phyloP scores from a whole-genome alignment of 495 filamentous ascomycete species.

The Xylaria flabelliformis region DNA sequence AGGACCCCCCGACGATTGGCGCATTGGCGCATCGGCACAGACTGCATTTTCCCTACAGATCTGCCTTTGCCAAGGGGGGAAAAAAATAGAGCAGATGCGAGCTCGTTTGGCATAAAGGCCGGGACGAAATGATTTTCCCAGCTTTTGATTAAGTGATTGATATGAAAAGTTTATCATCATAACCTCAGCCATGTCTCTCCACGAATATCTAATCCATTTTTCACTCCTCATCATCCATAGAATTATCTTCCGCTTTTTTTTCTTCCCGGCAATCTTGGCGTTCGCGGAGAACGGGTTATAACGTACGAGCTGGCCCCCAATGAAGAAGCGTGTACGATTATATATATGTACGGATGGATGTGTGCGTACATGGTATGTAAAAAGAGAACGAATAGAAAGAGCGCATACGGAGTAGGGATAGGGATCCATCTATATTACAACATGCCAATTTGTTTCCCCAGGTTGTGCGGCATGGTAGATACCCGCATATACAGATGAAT shows the following conservation, averaged over 20 bases:
- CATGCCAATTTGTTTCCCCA: not conserved
- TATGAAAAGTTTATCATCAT: not conserved
- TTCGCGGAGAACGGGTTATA: not conserved
- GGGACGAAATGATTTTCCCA: not conserved
- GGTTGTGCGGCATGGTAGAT: slow-evolving; percentile 4
- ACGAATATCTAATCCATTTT: not conserved
- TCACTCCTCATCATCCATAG: not conserved
- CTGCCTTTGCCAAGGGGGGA: not conserved
- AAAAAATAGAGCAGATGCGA: not conserved
- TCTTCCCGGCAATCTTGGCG: not conserved
- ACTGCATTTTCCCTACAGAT: not conserved
- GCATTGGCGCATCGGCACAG: slow-evolving; percentile 3
- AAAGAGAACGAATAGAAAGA: not conserved
- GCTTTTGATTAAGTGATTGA: not conserved
- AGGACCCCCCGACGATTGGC: not conserved
- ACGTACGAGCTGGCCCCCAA: not conserved
- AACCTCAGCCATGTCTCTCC: not conserved
- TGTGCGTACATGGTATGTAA: not conserved
- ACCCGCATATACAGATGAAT: slow-evolving; percentile 9
- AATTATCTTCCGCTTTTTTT: not conserved
- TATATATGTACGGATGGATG: not conserved
- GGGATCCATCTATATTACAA: not conserved
- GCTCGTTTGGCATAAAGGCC: not conserved
- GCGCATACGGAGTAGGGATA: not conserved
- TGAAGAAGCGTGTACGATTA: slow-evolving; percentile 16